A percentile compares a stretch with the other conserved stretches of the same genome.
phyloP scores from a whole-genome alignment of 2,329 filamentous ascomycete genomes.

The Thielaviopsis ethacetica region DNA sequence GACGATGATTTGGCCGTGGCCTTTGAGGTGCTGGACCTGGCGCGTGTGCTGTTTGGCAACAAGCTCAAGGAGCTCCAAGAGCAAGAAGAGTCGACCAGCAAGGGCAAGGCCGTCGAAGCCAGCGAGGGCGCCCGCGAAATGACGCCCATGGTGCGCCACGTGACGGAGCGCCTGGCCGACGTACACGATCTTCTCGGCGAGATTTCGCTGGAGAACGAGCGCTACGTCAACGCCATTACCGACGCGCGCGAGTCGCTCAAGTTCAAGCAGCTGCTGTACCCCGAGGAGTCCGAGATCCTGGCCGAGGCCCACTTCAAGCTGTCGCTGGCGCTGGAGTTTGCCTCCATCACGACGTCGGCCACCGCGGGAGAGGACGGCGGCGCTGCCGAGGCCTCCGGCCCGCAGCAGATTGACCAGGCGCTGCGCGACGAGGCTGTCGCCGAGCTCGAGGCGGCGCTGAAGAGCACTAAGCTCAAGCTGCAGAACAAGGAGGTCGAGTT shows the following conservation, averaged over 20 bases:
- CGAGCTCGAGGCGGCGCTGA: constrained; percentile 59
- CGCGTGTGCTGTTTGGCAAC: constrained; percentile 48
- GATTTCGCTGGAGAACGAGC: constrained; percentile 92
- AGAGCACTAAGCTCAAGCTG: constrained; percentile 54
- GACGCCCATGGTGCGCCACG: constrained; percentile 31
- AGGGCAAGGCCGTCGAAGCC: constrained; percentile 17
- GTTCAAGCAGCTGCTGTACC: constrained; percentile 64
- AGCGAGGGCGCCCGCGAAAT: constrained; percentile 23
- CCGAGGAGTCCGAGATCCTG: constrained; percentile 66
- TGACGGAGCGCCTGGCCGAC: constrained; percentile 79
- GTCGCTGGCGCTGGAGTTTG: constrained; percentile 86
- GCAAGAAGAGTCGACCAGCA: constrained; percentile 14
- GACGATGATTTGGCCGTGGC: constrained; percentile 63
- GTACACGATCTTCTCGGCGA: constrained; percentile 89
- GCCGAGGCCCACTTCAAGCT: constrained; percentile 96
- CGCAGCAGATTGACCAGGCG: constrained; percentile 43
- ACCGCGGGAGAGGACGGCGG: constrained; percentile 30
- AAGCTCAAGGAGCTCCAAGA: constrained; percentile 26
- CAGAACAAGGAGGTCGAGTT: constrained; percentile 53
- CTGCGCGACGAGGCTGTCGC: constrained; percentile 54
- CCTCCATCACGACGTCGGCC: constrained; percentile 52
- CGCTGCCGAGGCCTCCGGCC: constrained; percentile 22
- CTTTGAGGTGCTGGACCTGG: constrained; percentile 71
- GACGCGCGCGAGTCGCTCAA: constrained; percentile 65
- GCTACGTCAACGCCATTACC: constrained; percentile 67